Evolutionary conservation across 2,329 filamentous ascomycete genomes (phyloP).

Genomic region (Neonectria hederae): DNA sequence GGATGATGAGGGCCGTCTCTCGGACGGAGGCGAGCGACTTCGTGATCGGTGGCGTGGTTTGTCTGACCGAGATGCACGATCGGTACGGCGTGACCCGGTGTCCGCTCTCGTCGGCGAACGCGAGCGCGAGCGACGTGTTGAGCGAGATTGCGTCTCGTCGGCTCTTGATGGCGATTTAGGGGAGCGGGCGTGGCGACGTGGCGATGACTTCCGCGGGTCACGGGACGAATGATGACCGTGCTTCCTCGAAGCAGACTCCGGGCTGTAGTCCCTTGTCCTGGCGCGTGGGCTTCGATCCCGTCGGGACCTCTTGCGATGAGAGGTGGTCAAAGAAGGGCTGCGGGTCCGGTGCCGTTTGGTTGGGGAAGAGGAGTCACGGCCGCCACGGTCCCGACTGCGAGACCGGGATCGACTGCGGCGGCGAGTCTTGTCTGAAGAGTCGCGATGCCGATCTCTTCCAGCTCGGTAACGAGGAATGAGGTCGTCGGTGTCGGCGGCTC

Average conservation of each 20-base stretch:
- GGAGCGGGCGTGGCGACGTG: conserved; percentile 44
- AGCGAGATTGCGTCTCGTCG: conserved; percentile 33
- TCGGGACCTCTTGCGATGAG: conserved; percentile 53
- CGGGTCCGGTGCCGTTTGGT: conserved; percentile 55
- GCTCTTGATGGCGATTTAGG: conserved; percentile 41
- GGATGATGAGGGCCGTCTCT: conserved; percentile 32
- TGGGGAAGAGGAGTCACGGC: conserved; percentile 49
- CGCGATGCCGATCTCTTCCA: conserved; percentile 43
- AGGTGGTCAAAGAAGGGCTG: conserved; percentile 51
- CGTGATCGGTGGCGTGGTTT: conserved; percentile 36
- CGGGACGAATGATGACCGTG: conserved; percentile 47
- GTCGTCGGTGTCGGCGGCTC: conserved; percentile 46
- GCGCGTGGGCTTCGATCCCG: conserved; percentile 49
- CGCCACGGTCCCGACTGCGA: conserved; percentile 45
- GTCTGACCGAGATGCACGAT: conserved; percentile 37
- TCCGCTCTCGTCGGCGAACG: conserved; percentile 42
- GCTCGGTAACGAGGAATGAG: conserved; percentile 52
- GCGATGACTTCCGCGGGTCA: conserved; percentile 45
- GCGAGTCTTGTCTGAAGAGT: conserved; percentile 44
- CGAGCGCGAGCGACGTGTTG: conserved; percentile 37
- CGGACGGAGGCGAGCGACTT: conserved; percentile 38
- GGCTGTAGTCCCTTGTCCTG: conserved; percentile 53
- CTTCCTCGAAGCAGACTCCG: conserved; percentile 46
- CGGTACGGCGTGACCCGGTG: conserved; percentile 35
- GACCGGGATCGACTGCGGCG: conserved; percentile 50